Evolutionary conservation across 164 flowering plant species (phyloP).

Genomic region (Piper longum): DNA sequence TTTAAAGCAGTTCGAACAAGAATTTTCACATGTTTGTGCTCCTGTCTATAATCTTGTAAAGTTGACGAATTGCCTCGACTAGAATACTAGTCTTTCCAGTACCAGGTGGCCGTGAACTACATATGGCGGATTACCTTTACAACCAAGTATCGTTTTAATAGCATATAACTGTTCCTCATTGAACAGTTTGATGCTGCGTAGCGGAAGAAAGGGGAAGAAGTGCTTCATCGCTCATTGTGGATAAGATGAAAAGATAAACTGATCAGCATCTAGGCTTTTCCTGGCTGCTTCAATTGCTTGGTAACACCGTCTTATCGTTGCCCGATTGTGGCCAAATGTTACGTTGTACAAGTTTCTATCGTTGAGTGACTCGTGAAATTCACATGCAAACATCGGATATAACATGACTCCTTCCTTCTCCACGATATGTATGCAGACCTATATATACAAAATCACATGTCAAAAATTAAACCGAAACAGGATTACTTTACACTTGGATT

Average conservation of each 20-base stretch:
- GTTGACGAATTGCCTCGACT: conserved; percentile 73
- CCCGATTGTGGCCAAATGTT: conserved; percentile 46
- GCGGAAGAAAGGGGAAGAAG: conserved; percentile 32
- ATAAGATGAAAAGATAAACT: conserved; percentile 55
- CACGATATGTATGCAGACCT: conserved; percentile 66
- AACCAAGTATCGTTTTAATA: conserved; percentile 65
- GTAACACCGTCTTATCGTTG: conserved; percentile 53
- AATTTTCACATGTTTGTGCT: conserved; percentile 20
- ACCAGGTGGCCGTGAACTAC: conserved; percentile 89
- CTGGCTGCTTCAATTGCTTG: conserved; percentile 45
- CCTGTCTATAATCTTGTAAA: conserved; percentile 26
- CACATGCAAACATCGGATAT: conserved; percentile 33
- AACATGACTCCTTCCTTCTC: conserved; percentile 90
- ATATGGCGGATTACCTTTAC: conserved; percentile 77
- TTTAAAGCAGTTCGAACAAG: conserved; percentile 91
- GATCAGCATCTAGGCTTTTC: conserved; percentile 15
- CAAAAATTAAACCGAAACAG: no score
- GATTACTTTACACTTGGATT: no score
- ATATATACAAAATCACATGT: no score
- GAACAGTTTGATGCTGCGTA: conserved; percentile 27
- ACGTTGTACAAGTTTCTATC: conserved; percentile 36
- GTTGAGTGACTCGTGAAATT: conserved; percentile 32
- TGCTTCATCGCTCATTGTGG: conserved; percentile 26
- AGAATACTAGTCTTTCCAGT: conserved; percentile 87
- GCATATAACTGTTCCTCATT: conserved; percentile 71